Evolutionary conservation across 176 grass and related monocot genomes (phyloP), one percentile per base, ranked within the genome.

Genomic region (Tillandsia fasciculata): DNA sequence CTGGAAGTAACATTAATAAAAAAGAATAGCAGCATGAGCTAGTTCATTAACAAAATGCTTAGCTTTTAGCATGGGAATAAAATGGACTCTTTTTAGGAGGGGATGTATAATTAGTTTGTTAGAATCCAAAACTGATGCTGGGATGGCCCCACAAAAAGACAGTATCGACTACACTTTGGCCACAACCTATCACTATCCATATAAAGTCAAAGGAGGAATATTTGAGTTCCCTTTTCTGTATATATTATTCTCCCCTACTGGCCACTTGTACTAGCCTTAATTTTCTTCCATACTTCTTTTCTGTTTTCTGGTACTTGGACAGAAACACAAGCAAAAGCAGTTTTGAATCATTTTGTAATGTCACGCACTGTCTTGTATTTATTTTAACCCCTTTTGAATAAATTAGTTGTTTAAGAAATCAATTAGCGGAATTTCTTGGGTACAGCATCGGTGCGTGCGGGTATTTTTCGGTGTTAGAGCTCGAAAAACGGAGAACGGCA

Each of bases 191-290:
- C 82, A 63, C 70, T 80, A 78, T 87, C 81, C 85, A 78, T 17
- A 71, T 68, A 75, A 83, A 90, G 81, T 85, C 84, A 81, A 89
- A 80, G 70, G 72, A 76, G 49, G 81, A 69, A 96, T 96, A 90
- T 85, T 80, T 87, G 80, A 67, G 54, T 64, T 73, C 81, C 48
- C 67, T 18, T 72, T 66, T 66, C 56, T 78, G 65, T 72, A 84
- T 56, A 84, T 84, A 71, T 52, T 80, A 78, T 84, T 76, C 79
- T 15, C 76, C 81, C 79, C 70, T 78, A 72, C 72, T 78, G 57
- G 52, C 26, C 47, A 20, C 65, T 64, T 76, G 68, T 71, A 68
- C 72, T 63, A 80, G 83, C 75, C 71, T 77, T 64, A 65, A 64
- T 53, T 67, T 71, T 80, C 56, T 84, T 82, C 82, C 84, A 84